A percentile compares a stretch with the other conserved stretches of the same genome.
These are phyloP conservation scores for Oenanthe javanica DNA, from an alignment of 140 eudicot species.

Conservation along the genomic window DNA sequence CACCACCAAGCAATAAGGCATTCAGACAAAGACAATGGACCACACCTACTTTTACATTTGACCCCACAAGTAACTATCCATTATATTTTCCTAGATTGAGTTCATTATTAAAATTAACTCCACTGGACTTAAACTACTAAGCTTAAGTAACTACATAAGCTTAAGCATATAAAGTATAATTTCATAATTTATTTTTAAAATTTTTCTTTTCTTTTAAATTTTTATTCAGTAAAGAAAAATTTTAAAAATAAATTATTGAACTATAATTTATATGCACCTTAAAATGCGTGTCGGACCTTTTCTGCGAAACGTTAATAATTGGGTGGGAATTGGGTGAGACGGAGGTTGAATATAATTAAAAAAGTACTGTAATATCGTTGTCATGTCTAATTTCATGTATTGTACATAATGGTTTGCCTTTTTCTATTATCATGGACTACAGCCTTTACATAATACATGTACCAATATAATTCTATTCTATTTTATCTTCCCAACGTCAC, in stretches of 20 bases:
- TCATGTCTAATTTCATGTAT: background rate
- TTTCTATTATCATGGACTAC: background rate
- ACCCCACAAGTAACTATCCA: constrained; percentile 4
- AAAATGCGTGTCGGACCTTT: too few relatives aligned
- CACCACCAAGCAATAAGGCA: constrained; percentile 14
- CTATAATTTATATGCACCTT: too few relatives aligned
- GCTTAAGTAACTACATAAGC: background rate
- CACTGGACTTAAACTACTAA: constrained; percentile 2
- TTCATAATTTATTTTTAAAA: too few relatives aligned
- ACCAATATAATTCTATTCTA: background rate
- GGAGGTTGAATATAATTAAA: too few relatives aligned
- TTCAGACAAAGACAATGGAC: constrained; percentile 19
- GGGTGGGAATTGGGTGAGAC: too few relatives aligned
- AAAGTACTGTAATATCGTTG: background rate
- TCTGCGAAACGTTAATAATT: too few relatives aligned
- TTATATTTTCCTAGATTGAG: constrained; percentile 11
- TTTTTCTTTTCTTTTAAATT: too few relatives aligned
- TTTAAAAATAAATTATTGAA: too few relatives aligned
- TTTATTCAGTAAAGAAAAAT: too few relatives aligned
- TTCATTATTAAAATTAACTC: constrained; percentile 4
- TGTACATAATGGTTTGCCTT: background rate
- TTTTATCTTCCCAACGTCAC: background rate
- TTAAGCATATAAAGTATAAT: too few relatives aligned
- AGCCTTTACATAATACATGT: background rate
- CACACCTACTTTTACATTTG: constrained; percentile 1